These are phyloP conservation scores for Chlorella sp. DNA, from an alignment of 139 green algal species.

Conservation along the genomic window DNA sequence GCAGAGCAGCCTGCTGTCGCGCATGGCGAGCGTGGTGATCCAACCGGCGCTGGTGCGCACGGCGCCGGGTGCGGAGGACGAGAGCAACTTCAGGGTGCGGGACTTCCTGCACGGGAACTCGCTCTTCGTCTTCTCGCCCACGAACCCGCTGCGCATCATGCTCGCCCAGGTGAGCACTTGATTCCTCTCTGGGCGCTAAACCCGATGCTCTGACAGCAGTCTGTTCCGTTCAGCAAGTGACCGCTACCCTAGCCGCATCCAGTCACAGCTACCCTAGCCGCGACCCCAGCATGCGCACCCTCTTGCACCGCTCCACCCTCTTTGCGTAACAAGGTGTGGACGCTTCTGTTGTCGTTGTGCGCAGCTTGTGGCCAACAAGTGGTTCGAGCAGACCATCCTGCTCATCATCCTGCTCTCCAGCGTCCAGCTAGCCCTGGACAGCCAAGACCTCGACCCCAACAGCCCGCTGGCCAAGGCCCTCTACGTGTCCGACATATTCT, in stretches of 20 bases:
- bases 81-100: background rate
- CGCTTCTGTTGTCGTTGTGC: no score
- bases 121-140: constrained; percentile 27
- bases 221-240: no score
- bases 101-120: constrained; percentile 2
- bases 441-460: constrained; percentile 30
- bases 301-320: no score
- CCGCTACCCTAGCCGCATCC: no score
- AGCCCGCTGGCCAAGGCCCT: constrained; percentile 20
- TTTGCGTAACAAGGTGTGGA: no score
- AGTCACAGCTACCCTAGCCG: no score
- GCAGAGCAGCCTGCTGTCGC: background rate
- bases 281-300: no score
- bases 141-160: constrained; percentile 21
- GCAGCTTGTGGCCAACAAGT: constrained; percentile 24
- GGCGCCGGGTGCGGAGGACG: background rate
- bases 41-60: background rate
- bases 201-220: no score
- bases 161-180: background rate
- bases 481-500: constrained; percentile 40
- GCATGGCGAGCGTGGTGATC: background rate
- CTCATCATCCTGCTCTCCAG: constrained; percentile 49
- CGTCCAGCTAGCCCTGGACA: constrained; percentile 51
- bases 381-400: constrained; percentile 53
- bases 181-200: no score